These are phyloP conservation scores for Coniferiporia sulphurascens DNA, from an alignment of 1,284 basidiomycete species.

Conservation along the genomic window DNA sequence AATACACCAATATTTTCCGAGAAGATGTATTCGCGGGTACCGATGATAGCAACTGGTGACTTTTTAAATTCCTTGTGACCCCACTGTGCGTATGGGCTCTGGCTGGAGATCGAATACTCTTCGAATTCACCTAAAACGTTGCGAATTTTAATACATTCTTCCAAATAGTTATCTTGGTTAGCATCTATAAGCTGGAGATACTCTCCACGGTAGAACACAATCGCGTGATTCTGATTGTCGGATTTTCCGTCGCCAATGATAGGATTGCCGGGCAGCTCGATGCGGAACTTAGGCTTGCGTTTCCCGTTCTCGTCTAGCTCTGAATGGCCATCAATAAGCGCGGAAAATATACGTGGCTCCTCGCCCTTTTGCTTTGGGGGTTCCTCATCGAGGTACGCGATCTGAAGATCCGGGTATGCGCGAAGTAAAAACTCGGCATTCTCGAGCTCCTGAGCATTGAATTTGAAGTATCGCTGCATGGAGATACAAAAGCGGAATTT, in stretches of 20 bases:
- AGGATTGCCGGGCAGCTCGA: conserved; percentile 98
- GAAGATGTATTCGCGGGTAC: conserved; percentile 99
- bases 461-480: conserved; percentile 99
- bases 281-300: conserved; percentile 94
- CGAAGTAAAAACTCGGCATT: conserved; percentile 98
- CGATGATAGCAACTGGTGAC: conserved; percentile 94
- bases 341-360: conserved; percentile 89
- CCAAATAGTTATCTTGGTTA: conserved; percentile 99
- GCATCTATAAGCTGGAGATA: conserved; percentile 99
- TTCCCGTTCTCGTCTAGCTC: conserved; percentile 90
- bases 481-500: conserved; percentile 99
- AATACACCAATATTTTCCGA: conserved; percentile 99
- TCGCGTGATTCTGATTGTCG: conserved; percentile 99
- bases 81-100: conserved; percentile 94
- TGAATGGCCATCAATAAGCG: conserved; percentile 96
- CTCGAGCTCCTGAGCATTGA: conserved; percentile 99
- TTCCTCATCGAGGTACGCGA: conserved; percentile 98
- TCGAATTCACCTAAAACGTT: conserved; percentile 98
- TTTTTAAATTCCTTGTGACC: conserved; percentile 89
- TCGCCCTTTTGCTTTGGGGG: conserved; percentile 77
- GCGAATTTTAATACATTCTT: conserved; percentile 98
- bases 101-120: conserved; percentile 85
- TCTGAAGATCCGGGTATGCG: conserved; percentile 97
- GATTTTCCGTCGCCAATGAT: conserved; percentile 99
- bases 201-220: conserved; percentile 98